phyloP scores from a whole-genome alignment of 2,329 filamentous ascomycete genomes.

The Coniosporium tulheliwenetii region DNA sequence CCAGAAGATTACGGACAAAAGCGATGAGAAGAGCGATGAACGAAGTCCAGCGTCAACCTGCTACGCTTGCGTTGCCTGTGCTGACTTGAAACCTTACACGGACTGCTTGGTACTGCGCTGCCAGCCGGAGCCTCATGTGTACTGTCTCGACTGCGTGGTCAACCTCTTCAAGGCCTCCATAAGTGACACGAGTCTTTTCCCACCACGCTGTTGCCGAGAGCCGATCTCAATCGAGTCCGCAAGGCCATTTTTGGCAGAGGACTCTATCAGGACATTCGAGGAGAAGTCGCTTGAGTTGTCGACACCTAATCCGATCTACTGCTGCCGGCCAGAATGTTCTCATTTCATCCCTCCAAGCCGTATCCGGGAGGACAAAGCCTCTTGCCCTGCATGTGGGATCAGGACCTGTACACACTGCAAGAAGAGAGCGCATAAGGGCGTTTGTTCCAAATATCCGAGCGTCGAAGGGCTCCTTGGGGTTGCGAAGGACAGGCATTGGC shows the following conservation, averaged over 20 bases:
- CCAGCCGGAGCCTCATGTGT: neutral
- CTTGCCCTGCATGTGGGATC: neutral
- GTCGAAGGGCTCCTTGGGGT: neutral
- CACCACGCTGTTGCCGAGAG: conserved; percentile 2
- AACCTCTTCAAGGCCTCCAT: conserved; percentile 1
- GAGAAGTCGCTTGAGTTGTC: neutral
- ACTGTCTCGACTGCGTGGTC: conserved; percentile 1
- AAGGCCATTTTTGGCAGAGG: neutral
- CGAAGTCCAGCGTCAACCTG: too few relatives aligned
- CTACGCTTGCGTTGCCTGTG: too few relatives aligned
- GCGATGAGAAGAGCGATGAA: too few relatives aligned
- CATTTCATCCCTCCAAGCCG: neutral
- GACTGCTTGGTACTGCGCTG: too few relatives aligned
- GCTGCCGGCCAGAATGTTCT: neutral
- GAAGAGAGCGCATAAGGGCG: neutral
- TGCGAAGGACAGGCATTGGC: neutral
- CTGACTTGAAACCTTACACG: too few relatives aligned
- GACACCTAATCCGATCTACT: conserved; percentile 1
- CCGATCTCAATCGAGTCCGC: neutral
- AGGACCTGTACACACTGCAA: neutral
- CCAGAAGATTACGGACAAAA: too few relatives aligned
- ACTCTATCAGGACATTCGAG: neutral
- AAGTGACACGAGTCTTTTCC: conserved; percentile 1
- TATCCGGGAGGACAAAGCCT: neutral
- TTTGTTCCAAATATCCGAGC: neutral